Conservation (phyloP, 257 asterid genomes). For the Catharanthus roseus region DNA sequence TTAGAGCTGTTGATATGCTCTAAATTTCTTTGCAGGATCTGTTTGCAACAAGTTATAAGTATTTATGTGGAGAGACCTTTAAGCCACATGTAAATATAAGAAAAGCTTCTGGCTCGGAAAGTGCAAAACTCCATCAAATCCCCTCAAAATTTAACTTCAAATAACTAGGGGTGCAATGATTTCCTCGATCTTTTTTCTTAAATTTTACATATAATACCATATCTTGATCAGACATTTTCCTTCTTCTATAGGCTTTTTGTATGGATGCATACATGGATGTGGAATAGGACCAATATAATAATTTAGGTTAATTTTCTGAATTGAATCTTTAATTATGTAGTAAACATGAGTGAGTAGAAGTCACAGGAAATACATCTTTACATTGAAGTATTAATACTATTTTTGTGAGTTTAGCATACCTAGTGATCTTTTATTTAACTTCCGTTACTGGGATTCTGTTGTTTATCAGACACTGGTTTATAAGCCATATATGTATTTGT, state of each 20-base stretch:
- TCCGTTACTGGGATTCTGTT: neutral
- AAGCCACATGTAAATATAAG: neutral
- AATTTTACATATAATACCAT: neutral
- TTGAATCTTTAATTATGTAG: neutral
- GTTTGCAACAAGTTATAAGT: neutral
- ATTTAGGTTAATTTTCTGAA: neutral
- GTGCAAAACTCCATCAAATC: too few species aligned
- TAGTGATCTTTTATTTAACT: neutral
- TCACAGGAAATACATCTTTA: neutral
- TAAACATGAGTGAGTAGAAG: neutral
- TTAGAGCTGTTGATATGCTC: neutral
- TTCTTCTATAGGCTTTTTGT: neutral
- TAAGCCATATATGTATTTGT: neutral
- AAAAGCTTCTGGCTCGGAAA: too few species aligned
- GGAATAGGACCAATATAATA: neutral
- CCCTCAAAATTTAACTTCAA: neutral
- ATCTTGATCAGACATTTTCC: neutral
- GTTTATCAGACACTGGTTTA: neutral
- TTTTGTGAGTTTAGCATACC: neutral
- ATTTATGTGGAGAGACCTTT: neutral
- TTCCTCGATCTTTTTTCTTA: neutral
- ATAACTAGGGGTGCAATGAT: slow-evolving; percentile 3
- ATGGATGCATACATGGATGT: neutral
- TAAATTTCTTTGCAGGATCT: neutral
- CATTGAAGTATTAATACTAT: neutral